Base-by-base conservation (phyloP, 1,284 basidiomycete species). In the Rhodotorula sp. region DNA sequence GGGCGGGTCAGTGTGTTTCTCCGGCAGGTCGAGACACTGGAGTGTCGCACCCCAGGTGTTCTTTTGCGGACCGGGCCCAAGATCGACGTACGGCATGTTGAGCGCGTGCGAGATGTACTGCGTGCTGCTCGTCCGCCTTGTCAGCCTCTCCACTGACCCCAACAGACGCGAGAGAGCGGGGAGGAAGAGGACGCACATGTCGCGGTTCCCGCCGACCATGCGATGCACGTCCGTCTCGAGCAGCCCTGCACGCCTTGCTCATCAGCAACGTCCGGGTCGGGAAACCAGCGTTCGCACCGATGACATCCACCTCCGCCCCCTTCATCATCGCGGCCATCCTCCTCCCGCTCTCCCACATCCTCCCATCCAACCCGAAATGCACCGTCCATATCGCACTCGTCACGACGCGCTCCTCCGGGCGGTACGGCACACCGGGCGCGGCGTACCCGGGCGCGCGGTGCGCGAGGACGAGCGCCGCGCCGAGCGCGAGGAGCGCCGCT, bases 321-420 rank as follows among this genome's bases (percentile, higher is more conserved):
- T 67, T 84, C 46, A 95, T 85, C 51, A 96, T 81, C 69, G 90
- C 87, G 66, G 88, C 85, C 82, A 96, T 90, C 19, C 90, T 85
- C 56, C 88, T 84, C 80, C 94, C 91, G 79, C 90, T 92, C 79
- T 94, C 92, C 74, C 90, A 85, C 9, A 92, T 66, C 19, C 59
- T 57, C 13, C 71, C 71, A 36, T 73, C 71, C 2, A 70, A 22
- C 2, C 67, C 77, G 34, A 96, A 96, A 81, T 96, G 93, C 39
- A 95, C 85, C 0, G 94, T 95, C 92, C 92, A 96, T 69, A 97
- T 94, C 2, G 92, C 94, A 19, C 90, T 89, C n/a, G 89, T 90
- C 58, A 96, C 84, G 32, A 92, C 84, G 32, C 90, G 85, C 19
- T 89, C 85, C 10, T 86, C 87, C 15, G 88, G 82, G 70, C 88